Evolutionary conservation across 768 basidiomycete genomes (phyloP), one percentile per base, ranked within the genome.

Genomic region (Suillus weaverae): DNA sequence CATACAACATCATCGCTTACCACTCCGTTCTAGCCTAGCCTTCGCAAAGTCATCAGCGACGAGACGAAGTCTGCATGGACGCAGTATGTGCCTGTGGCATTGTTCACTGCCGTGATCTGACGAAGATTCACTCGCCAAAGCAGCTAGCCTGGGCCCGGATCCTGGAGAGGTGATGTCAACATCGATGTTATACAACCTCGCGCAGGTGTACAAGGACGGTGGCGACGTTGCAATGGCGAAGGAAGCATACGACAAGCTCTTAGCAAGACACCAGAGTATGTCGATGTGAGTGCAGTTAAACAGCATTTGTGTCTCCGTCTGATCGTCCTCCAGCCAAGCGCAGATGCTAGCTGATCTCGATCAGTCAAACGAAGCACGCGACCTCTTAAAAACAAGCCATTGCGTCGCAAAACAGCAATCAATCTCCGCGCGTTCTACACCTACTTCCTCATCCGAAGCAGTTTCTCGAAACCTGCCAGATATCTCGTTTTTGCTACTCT

Each of bases 141-240:
- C 87, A 3, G 76, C 84, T 4, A 72, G 73, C n/a, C 77, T 86
- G 30, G 79, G 72, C 13, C 67, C 80, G 1, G 84, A 84, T 14
- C 76, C 77, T 16, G 83, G 83, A 2, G 92, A 95, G 71, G 86
- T 81, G 3, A 83, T 91, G 76, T 88, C 92, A 39, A 94, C 93
- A 0, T 89, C 92, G 0, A 86, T 95, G 22, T 78, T 95, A 53
- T 99, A 94, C 78, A 99, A 99, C 73, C 86, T 98, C 32, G 97
- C 91, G 0, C 82, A 95, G 64, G 89, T 91, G 20, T 95, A 95
- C 70, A 97, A 99, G 2, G 89, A 92, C 55, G 81, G 85, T 61
- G 90, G 90, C 1, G 89, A 93, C 44, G 82, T 84, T 5, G 81
- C 77, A 2, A 81, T 89, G 66, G 95, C 96, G 2, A 89, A 84